phyloP scores from a whole-genome alignment of 139 green algal genomes.

The Coccomyxa sp. region DNA sequence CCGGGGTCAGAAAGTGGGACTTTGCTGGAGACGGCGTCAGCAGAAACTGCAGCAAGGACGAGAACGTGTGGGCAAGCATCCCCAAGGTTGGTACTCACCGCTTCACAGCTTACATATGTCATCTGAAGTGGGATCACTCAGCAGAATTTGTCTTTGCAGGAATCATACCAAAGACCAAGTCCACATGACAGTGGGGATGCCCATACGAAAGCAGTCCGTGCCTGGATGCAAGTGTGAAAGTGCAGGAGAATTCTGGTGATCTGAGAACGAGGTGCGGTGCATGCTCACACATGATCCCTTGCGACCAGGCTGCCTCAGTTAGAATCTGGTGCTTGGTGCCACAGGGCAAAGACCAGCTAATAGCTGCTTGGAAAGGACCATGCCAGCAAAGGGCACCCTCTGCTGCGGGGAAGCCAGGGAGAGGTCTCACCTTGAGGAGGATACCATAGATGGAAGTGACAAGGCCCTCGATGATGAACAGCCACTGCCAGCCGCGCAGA shows the following conservation, averaged over 20 bases:
- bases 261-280: no score
- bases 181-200: no score
- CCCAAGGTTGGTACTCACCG: neutral
- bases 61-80: neutral
- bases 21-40: neutral
- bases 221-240: neutral
- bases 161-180: no score
- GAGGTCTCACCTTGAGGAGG: neutral
- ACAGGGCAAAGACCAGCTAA: no score
- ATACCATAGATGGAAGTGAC: neutral
- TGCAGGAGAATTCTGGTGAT: no score
- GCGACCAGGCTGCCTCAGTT: no score
- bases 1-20: neutral
- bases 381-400: neutral
- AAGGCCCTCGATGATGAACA: slow-evolving; percentile 7
- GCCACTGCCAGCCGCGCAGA: slow-evolving; percentile 59
- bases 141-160: neutral
- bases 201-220: neutral
- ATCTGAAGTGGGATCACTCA: neutral
- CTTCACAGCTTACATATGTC: neutral
- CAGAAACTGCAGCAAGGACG: neutral
- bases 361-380: neutral
- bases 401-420: neutral
- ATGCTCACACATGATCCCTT: neutral
- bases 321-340: neutral